These are phyloP conservation scores for Termitomyces sp. DNA, from an alignment of 768 basidiomycete species.

Conservation along the genomic window DNA sequence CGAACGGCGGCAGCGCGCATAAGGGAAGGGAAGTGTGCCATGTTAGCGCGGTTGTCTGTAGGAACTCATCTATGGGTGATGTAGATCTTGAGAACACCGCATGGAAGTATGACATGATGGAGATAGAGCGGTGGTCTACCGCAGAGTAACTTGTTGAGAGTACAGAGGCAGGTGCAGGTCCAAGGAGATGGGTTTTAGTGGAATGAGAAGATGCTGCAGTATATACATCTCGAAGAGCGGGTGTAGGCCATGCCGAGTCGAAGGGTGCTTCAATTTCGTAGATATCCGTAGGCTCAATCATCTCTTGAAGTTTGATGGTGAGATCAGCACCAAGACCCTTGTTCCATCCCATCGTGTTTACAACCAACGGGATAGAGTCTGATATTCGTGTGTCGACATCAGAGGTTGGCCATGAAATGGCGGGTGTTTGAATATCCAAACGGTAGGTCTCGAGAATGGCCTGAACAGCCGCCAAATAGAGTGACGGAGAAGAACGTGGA, in stretches of 20 bases:
- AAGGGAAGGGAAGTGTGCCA: conserved; percentile 75
- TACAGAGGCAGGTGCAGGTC: conserved; percentile 37
- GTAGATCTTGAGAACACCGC: conserved; percentile 26
- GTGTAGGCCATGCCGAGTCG: conserved; percentile 17
- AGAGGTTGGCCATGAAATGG: conserved; percentile 20
- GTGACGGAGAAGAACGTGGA: conserved; percentile 69
- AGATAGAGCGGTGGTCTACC: conserved; percentile 66
- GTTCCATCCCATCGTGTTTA: conserved; percentile 97
- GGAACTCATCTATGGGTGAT: conserved; percentile 16
- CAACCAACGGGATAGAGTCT: conserved; percentile 72
- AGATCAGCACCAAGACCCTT: conserved; percentile 91
- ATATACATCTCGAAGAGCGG: background rate
- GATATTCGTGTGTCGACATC: conserved; percentile 31
- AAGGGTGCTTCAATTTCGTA: conserved; percentile 42
- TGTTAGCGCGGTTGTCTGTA: conserved; percentile 30
- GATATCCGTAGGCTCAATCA: conserved; percentile 54
- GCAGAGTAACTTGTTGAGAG: conserved; percentile 43
- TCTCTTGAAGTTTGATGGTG: conserved; percentile 59
- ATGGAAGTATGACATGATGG: conserved; percentile 78
- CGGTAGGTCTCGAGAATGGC: conserved; percentile 64
- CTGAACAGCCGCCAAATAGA: conserved; percentile 67
- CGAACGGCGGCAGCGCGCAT: conserved; percentile 65
- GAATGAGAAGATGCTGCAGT: background rate
- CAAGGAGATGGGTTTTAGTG: conserved; percentile 36
- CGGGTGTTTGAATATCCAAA: conserved; percentile 57